Evolutionary conservation across 306 rosid genomes (phyloP), one percentile per base, ranked within the genome.

Genomic region (Canavalia gladiata): DNA sequence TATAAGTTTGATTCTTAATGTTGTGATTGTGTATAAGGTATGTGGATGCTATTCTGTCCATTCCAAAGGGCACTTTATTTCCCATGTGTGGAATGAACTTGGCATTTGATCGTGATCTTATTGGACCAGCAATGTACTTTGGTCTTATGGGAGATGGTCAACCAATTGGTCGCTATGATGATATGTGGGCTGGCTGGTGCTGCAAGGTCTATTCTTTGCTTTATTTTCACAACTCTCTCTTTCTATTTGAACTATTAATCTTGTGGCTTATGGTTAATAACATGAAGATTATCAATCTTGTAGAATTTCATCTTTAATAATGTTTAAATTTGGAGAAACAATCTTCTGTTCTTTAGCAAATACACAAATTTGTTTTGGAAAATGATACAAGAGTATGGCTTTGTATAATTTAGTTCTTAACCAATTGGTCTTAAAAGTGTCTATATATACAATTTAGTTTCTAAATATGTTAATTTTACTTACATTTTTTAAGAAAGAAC

Each of bases 141-240:
- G 98, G 98, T 50, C 97, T 94, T 81, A 94, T 94, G 97, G 98
- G 98, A 5, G 98, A 91, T 51, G 98, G 98, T 43, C 98, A 94
- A 71, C 98, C 98, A 39, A 94, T 94, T 28, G 98, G 97, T 34
- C 90, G 97, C 33, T 94, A 94, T 4, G 98, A 91, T 35, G 98
- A 94, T 52, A 94, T 94, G 98, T 94, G 98, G 97, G 98, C 97
- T 57, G 98, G 98, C 58, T 94, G 98, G 98, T 94, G 98, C 77
- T 71, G 80, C 87, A 91, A 94, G 97, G 89, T 87, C 7, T 34
- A 34, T 18, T 18, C 47, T 58, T 28, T 78, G 88, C 31, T 8
- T 45, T 28, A 0, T 6, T 63, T 18, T 50, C 25, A 4, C 46
- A 18, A 45, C 12, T 47, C 12, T 52, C 41, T 25, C 37, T 72